Base-by-base conservation (phyloP, 1,284 basidiomycete genomes). In the Trichosporon sp. region DNA sequence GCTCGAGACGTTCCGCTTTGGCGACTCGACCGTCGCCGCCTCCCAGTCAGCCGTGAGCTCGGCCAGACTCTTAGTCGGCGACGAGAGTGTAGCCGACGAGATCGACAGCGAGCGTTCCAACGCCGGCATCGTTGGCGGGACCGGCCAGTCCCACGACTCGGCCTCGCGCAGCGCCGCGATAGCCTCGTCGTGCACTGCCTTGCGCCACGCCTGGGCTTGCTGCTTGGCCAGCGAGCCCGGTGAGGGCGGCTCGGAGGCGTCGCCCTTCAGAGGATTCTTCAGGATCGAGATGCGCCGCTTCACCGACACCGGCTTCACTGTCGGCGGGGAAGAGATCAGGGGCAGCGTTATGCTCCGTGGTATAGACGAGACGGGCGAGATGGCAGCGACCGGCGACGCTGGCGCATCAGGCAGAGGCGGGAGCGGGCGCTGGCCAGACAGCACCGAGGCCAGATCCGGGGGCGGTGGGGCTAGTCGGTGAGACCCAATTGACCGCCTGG, bases 21-120 rank as follows among this genome's bases (percentile, higher is more conserved):
- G 59, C 6, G 14, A 12, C 16, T 63, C 59, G 35, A n/a, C 6
- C 12, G 16, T 11, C 16, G 64, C n/a, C 19, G 64, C 37, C 3
- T 65, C 64, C 64, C 38, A 65, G 64, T 65, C 64, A 2, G 31
- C 8, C 11, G 64, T 10, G 14, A 65, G 64, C 64, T 65, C 64
- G 16, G 35, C 40, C n/a, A 46, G 64, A n/a, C 38, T 65, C 40
- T 46, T 46, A 19, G 38, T 43, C n/a, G 38, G 40, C 38, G 64
- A 65, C 38, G 64, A 65, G 59, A 37, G 31, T 1, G 56, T 8
- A 26, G 31, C 35, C 4, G 64, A 37, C 64, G 64, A 46, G 64
- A 40, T 40, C 6, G 64, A 65, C 38, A 26, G 4, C 10, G 64
- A 65, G n/a, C 40, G 37, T 14, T 65, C 64, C 38, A 46, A 19